Evolutionary conservation across 2,329 filamentous ascomycete genomes (phyloP).

Genomic region (Neofusicoccum umdonicola): DNA sequence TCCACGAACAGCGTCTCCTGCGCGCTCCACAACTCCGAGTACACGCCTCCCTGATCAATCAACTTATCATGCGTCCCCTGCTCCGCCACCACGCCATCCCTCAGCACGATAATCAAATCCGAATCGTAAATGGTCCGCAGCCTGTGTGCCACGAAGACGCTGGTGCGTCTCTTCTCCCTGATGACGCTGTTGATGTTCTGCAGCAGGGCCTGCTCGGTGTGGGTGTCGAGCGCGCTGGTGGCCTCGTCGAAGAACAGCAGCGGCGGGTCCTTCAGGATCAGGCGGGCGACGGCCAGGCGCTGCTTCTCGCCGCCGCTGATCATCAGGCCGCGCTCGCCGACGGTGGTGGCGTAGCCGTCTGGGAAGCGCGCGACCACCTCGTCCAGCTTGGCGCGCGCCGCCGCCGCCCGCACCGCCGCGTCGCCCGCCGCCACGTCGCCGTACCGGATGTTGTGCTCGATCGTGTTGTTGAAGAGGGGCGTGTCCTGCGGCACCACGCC

Average conservation of each 20-base stretch:
- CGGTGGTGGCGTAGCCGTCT: conserved; percentile 85
- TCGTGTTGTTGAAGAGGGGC: conserved; percentile 93
- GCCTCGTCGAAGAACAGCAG: conserved; percentile 94
- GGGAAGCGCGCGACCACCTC: conserved; percentile 71
- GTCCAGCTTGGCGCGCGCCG: conserved; percentile 78
- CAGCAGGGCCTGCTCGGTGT: conserved; percentile 88
- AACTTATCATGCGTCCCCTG: conserved; percentile 83
- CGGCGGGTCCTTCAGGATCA: conserved; percentile 86
- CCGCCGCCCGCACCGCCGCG: conserved; percentile 73
- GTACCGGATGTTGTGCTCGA: conserved; percentile 94
- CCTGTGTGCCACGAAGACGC: conserved; percentile 91
- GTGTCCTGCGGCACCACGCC: conserved; percentile 97
- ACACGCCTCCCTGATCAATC: conserved; percentile 74
- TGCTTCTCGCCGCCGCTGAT: conserved; percentile 95
- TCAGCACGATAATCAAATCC: conserved; percentile 85
- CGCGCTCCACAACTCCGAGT: conserved; percentile 81
- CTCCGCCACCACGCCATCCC: conserved; percentile 81
- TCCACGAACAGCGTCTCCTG: conserved; percentile 36
- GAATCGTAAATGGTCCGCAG: conserved; percentile 91
- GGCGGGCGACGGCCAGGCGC: conserved; percentile 75
- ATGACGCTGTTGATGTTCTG: conserved; percentile 91
- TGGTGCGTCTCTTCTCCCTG: conserved; percentile 82
- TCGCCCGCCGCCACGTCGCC: conserved; percentile 74
- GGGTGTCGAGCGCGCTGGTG: conserved; percentile 86
- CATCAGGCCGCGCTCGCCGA: conserved; percentile 94